These are phyloP conservation scores for Ensete ventricosum DNA, from an alignment of 176 grass and related monocot species.

Conservation along the genomic window DNA sequence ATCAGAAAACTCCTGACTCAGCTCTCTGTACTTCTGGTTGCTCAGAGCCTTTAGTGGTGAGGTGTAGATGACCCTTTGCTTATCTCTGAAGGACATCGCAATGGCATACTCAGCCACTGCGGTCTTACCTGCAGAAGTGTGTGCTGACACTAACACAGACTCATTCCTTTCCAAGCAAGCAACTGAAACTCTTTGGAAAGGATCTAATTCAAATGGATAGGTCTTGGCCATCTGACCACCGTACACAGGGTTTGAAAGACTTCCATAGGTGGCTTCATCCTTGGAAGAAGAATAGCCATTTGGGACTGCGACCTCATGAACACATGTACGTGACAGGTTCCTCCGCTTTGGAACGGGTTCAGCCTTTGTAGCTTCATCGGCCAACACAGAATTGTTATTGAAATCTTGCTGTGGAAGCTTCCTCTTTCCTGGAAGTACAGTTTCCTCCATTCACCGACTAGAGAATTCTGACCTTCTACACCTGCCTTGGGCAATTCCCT, in stretches of 20 bases:
- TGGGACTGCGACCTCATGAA: slow-evolving; percentile 87
- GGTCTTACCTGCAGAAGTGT: slow-evolving; percentile 94
- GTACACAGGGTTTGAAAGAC: slow-evolving; percentile 47
- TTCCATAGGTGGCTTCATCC: slow-evolving; percentile 57
- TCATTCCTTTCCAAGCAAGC: slow-evolving; percentile 87
- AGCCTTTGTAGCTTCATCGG: background rate
- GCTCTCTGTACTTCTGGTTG: slow-evolving; percentile 97
- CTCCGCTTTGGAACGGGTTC: slow-evolving; percentile 51
- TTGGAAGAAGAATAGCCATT: slow-evolving; percentile 40
- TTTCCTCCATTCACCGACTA: slow-evolving; percentile 22
- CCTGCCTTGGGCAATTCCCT: background rate
- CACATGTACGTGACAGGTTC: slow-evolving; percentile 57
- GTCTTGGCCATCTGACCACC: slow-evolving; percentile 84
- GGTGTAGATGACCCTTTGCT: slow-evolving; percentile 92
- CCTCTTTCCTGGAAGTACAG: slow-evolving; percentile 29
- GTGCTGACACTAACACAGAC: slow-evolving; percentile 81
- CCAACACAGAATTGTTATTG: slow-evolving; percentile 4
- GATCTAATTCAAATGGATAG: slow-evolving; percentile 88
- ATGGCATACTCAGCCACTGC: slow-evolving; percentile 87
- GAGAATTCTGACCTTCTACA: background rate
- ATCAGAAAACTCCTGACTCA: slow-evolving; percentile 85
- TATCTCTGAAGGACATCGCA: slow-evolving; percentile 90
- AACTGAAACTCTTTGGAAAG: slow-evolving; percentile 78
- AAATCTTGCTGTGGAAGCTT: slow-evolving; percentile 23
- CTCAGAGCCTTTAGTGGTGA: slow-evolving; percentile 90